Percentiles rank a stretch among this genome's conserved stretches.
These are phyloP conservation scores for Pseudogymnoascus destructans DNA, from an alignment of 2,329 filamentous ascomycete species.

Conservation along the genomic window DNA sequence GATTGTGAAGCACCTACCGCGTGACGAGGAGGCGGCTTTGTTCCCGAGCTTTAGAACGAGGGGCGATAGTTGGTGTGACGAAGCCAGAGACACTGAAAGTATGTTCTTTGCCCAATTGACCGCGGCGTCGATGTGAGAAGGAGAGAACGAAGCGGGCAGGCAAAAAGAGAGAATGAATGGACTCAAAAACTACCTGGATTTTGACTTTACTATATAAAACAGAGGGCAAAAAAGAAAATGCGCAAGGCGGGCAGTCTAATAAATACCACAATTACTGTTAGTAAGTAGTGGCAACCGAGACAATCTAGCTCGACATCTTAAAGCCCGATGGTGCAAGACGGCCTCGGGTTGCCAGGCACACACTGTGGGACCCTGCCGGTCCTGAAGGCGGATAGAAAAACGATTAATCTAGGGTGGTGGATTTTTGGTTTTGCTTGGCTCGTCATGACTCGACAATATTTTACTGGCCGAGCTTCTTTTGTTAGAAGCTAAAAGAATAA, in stretches of 20 bases:
- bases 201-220: not conserved
- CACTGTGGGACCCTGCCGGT: not conserved
- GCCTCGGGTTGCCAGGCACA: constrained; percentile 4
- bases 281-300: constrained; percentile 6
- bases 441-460: not conserved
- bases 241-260: constrained; percentile 2
- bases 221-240: not conserved
- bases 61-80: not conserved
- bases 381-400: not conserved
- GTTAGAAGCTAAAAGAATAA: not conserved
- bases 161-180: constrained; percentile 4
- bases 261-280: constrained; percentile 3
- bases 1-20: not conserved
- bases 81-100: not conserved
- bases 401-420: not conserved
- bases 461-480: not conserved
- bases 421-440: not conserved
- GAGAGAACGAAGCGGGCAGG: not conserved
- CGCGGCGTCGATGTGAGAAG: not conserved
- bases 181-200: constrained; percentile 4
- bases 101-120: not conserved
- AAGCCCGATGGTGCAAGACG: constrained; percentile 2
- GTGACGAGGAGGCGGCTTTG: not conserved
- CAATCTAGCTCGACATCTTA: constrained; percentile 1
- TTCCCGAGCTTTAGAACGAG: not conserved